Base-by-base conservation (phyloP, 805 yeast genomes). In the Lipomyces spencermartinsiae region DNA sequence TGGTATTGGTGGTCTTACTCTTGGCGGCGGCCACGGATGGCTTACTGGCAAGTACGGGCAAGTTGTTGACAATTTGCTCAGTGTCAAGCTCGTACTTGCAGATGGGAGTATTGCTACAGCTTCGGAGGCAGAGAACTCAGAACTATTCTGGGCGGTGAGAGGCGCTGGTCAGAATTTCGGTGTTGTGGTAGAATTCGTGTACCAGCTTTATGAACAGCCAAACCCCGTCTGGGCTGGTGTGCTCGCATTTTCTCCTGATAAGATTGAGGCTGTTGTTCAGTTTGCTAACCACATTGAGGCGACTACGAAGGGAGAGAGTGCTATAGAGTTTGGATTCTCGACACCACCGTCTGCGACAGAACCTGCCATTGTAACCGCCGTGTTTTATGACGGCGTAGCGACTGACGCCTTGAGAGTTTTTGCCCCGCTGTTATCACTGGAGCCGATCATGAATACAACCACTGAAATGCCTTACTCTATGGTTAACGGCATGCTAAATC, bases 151-250 rank as follows among this genome's bases (percentile, higher is more conserved):
- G 56, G 29, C 33, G 29, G 29, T 53, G n/a, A 53, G 31, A 53
- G 56, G 56, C 6, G 56, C 56, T 22, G 56, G 56, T 4, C 56
- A 53, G n/a, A 25, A 29, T 14, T 53, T 53, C 8, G 56, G 56
- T 8, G 54, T 49, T 19, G 29, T 6, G 7, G 10, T 49, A 14
- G 25, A 22, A 22, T 49, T 49, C 16, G 19, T 16, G 12, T 49
- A 49, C 54, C 12, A 22, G 1, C 25, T 22, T 7, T 22, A 49
- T 22, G 54, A 14, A 2, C 54, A 49, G 54, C 10, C 19, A 22
- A 19, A n/a, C 25, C 54, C 29, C 8, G 54, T 49, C 25, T 49
- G 54, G 54, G 54, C 12, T 9, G 54, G 54, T 10, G 54, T 49
- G 10, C 29, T 49, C 3, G 54, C 54, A 7, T 49, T 49, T 22